These are phyloP conservation scores for Naumovozyma baii DNA, from an alignment of 805 yeast species.

Conservation along the genomic window DNA sequence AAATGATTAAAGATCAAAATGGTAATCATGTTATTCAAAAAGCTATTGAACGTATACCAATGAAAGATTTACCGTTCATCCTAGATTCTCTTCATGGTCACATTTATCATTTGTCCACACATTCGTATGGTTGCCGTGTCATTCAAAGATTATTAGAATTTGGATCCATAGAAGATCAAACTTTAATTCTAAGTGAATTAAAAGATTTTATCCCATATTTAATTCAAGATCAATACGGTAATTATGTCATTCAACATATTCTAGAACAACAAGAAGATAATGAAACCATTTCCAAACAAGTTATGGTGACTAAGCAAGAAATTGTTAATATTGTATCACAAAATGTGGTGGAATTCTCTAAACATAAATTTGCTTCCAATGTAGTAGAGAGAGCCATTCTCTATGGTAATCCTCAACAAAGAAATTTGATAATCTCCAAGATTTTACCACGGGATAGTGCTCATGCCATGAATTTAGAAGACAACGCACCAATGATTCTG, in stretches of 20 bases:
- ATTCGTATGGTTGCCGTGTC: conserved; percentile 96
- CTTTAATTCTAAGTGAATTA: conserved; percentile 58
- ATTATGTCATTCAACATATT: conserved; percentile 93
- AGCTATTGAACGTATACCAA: conserved; percentile 79
- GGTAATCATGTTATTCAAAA: conserved; percentile 98
- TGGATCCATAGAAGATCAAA: conserved; percentile 57
- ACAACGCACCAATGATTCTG: conserved; percentile 61
- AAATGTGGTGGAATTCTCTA: conserved; percentile 71
- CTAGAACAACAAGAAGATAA: conserved; percentile 41
- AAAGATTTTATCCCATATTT: conserved; percentile 61
- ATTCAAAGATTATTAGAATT: conserved; percentile 85
- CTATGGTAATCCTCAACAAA: conserved; percentile 55
- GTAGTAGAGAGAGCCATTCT: conserved; percentile 92
- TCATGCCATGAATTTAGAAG: conserved; percentile 41
- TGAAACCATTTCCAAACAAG: conserved; percentile 32
- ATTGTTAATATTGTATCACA: conserved; percentile 63
- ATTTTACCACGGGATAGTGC: conserved; percentile 47
- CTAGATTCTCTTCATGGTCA: conserved; percentile 57
- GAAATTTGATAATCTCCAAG: conserved; percentile 51
- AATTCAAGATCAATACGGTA: conserved; percentile 94
- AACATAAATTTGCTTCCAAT: conserved; percentile 94
- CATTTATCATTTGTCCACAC: conserved; percentile 80
- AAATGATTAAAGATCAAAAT: conserved; percentile 86
- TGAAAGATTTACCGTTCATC: conserved; percentile 58
- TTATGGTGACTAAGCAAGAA: conserved; percentile 24